Conservation (phyloP, 352 stramenopile species). For the Phytophthora litchii region DNA sequence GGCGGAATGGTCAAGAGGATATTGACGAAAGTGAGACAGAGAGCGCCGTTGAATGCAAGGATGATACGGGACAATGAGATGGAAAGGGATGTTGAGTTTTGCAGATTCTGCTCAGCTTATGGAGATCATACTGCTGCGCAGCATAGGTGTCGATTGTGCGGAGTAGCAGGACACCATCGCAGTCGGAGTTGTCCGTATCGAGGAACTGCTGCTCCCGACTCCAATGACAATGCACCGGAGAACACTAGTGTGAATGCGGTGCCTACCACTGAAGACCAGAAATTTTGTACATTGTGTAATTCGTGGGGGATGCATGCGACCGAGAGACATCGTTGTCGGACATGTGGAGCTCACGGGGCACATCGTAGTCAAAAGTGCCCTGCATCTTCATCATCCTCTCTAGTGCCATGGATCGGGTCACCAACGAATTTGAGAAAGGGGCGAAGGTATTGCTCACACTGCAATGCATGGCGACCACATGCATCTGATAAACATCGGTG, state of each 20-base stretch:
- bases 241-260: constrained; percentile 9
- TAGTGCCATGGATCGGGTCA: constrained; percentile 53
- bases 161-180: constrained; percentile 57
- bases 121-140: constrained; percentile 66
- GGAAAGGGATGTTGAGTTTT: constrained; percentile 63
- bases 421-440: constrained; percentile 43
- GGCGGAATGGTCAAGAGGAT: constrained; percentile 79
- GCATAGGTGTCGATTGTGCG: constrained; percentile 71
- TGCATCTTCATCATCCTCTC: constrained; percentile 22
- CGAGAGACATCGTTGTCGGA: constrained; percentile 62
- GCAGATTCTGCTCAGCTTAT: constrained; percentile 72
- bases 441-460: constrained; percentile 68
- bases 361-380: constrained; percentile 65
- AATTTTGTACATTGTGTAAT: constrained; percentile 68
- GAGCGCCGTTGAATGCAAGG: constrained; percentile 47
- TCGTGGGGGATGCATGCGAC: constrained; percentile 62
- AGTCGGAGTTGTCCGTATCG: constrained; percentile 59
- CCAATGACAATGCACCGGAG: background rate
- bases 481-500: constrained; percentile 70
- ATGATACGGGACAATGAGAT: constrained; percentile 33
- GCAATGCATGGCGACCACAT: constrained; percentile 52
- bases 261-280: constrained; percentile 31
- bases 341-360: constrained; percentile 53
- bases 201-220: background rate
- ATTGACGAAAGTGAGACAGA: constrained; percentile 66